Conservation (phyloP, 139 green algal species). For the Choricystis sp. region DNA sequence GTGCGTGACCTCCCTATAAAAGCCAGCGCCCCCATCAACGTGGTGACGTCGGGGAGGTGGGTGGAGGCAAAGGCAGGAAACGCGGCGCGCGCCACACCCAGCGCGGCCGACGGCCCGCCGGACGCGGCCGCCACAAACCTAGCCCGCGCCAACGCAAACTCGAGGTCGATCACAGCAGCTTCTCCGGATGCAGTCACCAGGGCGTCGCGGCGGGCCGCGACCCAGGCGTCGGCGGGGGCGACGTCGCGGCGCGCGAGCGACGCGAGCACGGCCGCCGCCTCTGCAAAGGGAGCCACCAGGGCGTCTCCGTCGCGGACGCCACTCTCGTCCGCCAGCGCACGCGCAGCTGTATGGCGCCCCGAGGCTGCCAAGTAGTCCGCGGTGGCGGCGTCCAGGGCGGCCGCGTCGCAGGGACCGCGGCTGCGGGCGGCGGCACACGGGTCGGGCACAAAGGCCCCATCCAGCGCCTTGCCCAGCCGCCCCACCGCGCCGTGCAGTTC, state of each 20-base stretch:
- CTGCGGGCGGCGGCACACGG: too few relatives aligned
- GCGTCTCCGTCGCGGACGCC: slow-evolving; percentile 22
- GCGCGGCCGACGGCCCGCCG: slow-evolving; percentile 20
- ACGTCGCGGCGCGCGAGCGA: not conserved
- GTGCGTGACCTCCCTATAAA: slow-evolving; percentile 24
- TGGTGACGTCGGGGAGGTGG: slow-evolving; percentile 54
- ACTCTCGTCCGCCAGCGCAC: slow-evolving; percentile 33
- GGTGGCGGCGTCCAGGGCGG: not conserved
- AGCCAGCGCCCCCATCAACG: slow-evolving; percentile 77
- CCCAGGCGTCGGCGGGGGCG: not conserved
- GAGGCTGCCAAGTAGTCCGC: not conserved
- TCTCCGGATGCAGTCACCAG: not conserved
- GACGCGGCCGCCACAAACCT: slow-evolving; percentile 4
- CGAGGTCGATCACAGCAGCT: not conserved
- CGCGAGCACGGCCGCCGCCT: slow-evolving; percentile 61
- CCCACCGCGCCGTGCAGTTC: slow-evolving; percentile 54
- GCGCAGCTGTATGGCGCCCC: too few relatives aligned
- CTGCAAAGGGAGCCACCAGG: slow-evolving; percentile 42
- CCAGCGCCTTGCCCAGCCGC: slow-evolving; percentile 68
- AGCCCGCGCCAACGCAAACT: not conserved
- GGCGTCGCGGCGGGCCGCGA: not conserved
- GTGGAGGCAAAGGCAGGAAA: slow-evolving; percentile 27
- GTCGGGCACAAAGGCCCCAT: slow-evolving; percentile 59
- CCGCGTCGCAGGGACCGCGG: not conserved
- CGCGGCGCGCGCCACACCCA: slow-evolving; percentile 57